These are phyloP conservation scores for Silene conica DNA, from an alignment of 148 eudicot species.

Conservation along the genomic window DNA sequence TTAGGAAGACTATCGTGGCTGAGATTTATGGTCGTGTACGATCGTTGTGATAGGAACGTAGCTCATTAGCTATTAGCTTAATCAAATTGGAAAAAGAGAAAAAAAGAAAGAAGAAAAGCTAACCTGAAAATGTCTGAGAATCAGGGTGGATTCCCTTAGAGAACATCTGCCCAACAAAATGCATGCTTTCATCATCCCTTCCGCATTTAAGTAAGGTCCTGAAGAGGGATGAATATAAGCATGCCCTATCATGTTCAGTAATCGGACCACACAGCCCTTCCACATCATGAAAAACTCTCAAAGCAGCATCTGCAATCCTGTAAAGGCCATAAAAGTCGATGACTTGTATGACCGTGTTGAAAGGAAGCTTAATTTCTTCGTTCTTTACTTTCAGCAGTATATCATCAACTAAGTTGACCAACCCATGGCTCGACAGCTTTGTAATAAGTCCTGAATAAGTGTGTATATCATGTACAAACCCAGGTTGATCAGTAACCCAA, in stretches of 20 bases:
- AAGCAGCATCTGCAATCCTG: constrained; percentile 60
- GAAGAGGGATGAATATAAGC: constrained; percentile 71
- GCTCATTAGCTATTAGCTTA: no score
- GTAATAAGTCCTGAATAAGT: constrained; percentile 58
- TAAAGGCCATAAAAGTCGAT: constrained; percentile 69
- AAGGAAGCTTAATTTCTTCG: constrained; percentile 53
- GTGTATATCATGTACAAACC: constrained; percentile 71
- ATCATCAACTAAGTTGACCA: constrained; percentile 48
- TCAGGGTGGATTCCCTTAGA: constrained; percentile 56
- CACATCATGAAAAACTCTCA: constrained; percentile 48
- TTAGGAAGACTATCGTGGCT: no score
- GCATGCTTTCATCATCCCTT: constrained; percentile 46
- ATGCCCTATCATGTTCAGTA: constrained; percentile 35
- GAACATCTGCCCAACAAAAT: constrained; percentile 64
- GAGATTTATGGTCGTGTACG: no score
- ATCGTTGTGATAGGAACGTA: no score
- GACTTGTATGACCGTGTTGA: constrained; percentile 50
- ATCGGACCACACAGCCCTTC: constrained; percentile 46
- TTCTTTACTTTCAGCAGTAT: constrained; percentile 43
- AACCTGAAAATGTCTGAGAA: constrained; percentile 70
- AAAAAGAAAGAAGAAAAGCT: no score
- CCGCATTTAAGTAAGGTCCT: constrained; percentile 70
- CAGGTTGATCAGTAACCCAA: constrained; percentile 78
- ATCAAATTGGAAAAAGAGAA: no score
- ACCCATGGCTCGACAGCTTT: constrained; percentile 57